Evolutionary conservation across 352 stramenopile genomes (phyloP).

Genomic region (Phytophthora pini): DNA sequence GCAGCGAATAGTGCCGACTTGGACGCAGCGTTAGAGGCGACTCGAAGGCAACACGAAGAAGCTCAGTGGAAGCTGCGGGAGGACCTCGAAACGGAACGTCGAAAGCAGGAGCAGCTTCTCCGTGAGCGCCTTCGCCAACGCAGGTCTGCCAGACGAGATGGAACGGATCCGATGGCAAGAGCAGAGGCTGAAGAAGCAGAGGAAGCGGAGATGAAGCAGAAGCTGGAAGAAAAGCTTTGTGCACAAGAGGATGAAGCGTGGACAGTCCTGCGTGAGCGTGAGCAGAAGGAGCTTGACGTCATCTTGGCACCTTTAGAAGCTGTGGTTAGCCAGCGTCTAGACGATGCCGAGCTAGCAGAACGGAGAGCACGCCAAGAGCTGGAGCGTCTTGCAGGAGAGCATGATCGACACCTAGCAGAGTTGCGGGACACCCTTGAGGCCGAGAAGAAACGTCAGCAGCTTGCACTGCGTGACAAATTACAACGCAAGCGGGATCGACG

Average conservation of each 20-base stretch:
- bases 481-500: conserved; percentile 30
- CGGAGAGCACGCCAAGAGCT: conserved; percentile 40
- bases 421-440: conserved; percentile 20
- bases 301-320: conserved; percentile 25
- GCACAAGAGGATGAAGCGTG: conserved; percentile 24
- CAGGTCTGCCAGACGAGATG: conserved; percentile 18
- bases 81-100: conserved; percentile 33
- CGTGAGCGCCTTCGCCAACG: conserved; percentile 35
- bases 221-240: conserved; percentile 17
- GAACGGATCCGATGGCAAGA: conserved; percentile 1
- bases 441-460: conserved; percentile 38
- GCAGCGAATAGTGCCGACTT: conserved; percentile 22
- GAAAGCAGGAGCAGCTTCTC: conserved; percentile 38
- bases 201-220: conserved; percentile 17
- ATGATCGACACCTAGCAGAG: conserved; percentile 27
- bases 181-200: conserved; percentile 24
- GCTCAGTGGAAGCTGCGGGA: conserved; percentile 24
- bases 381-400: conserved; percentile 30
- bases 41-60: conserved; percentile 22
- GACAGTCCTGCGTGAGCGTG: conserved; percentile 5
- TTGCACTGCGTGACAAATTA: conserved; percentile 35
- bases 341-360: conserved; percentile 29
- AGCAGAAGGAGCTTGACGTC: conserved; percentile 24
- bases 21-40: conserved; percentile 26
- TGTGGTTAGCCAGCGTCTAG: conserved; percentile 10